Base-by-base conservation (phyloP, 1,284 basidiomycete genomes). In the Ganoderma boninense region DNA sequence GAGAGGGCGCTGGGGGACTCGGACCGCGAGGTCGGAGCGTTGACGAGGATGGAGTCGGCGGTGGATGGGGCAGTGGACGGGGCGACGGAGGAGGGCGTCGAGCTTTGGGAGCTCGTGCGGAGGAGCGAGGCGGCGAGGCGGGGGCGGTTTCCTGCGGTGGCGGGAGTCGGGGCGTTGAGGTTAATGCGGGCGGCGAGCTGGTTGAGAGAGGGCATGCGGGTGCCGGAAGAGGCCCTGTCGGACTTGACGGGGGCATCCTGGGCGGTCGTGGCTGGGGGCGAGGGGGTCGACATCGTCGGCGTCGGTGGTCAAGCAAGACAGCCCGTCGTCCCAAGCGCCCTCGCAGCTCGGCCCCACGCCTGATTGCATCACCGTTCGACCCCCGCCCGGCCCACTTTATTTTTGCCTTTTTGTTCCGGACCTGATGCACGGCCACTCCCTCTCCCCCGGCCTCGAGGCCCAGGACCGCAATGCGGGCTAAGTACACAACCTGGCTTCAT, bases 121-220 rank as follows among this genome's bases (percentile, higher is more conserved):
- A 94, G 84, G 59, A 90, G 83, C 56, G 88, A 89, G 2, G 92
- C 90, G n/a, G 89, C 89, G n/a, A 94, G 85, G 70, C 92, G 89
- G 1, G 92, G 92, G 52, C 92, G 89, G 56, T 83, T 80, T 29
- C 85, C 83, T 32, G 80, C 75, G 43, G 79, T 76, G 35, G 80
- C 78, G n/a, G 83, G 68, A 10, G 84, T 78, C 62, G 81, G 62
- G 14, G 82, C 71, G 65, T 82, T 87, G 66, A 85, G 80, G 77
- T 86, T 89, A 78, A 94, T 92, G 66, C 91, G 89, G 2, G 92
- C 92, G 3, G 92, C 93, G 65, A 94, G 89, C 80, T 94, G 91
- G 81, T 93, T 92, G 18, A 94, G 86, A n/a, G 92, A 93, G 0
- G 92, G 92, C 61, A 91, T 83, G 52, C 91, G 87, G 14, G 78